Evolutionary conservation across 768 basidiomycete genomes (phyloP).

Genomic region (Termitomyces sp.): DNA sequence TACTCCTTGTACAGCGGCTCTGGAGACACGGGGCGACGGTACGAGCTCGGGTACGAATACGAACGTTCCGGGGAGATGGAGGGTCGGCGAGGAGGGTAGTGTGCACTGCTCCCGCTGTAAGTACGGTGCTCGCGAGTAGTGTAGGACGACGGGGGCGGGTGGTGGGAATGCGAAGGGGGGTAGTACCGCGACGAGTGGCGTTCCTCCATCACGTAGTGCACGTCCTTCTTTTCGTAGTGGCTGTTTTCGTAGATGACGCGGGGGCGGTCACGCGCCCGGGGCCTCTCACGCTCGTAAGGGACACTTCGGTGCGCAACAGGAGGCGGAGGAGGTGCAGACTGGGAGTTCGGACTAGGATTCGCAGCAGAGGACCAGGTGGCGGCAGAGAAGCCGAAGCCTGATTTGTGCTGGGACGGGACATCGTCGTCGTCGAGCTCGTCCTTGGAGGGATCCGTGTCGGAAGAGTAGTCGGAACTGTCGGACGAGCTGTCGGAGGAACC

Average conservation of each 20-base stretch:
- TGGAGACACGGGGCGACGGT: not conserved
- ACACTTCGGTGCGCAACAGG: too few species aligned
- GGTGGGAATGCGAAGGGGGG: not conserved
- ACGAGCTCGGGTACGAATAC: not conserved
- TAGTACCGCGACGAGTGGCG: not conserved
- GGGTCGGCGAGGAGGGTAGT: not conserved
- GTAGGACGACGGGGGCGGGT: not conserved
- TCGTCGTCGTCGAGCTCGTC: constrained; percentile 1
- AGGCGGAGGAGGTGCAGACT: not conserved
- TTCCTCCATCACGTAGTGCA: not conserved
- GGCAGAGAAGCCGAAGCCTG: constrained; percentile 7
- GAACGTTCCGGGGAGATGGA: not conserved
- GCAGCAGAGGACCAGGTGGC: constrained; percentile 2
- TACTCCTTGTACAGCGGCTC: not conserved
- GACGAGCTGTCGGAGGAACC: constrained; percentile 2
- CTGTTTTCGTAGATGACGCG: not conserved
- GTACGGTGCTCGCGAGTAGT: not conserved
- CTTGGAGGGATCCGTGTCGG: not conserved
- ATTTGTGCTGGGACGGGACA: not conserved
- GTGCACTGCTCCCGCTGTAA: not conserved
- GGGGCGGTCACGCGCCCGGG: not conserved
- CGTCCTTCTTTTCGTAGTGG: not conserved
- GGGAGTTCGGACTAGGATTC: not conserved
- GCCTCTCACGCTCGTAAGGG: not conserved
- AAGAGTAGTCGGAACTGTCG: not conserved